Conservation (phyloP, 805 yeast genomes). For the Wickerhamomyces canadensis region DNA sequence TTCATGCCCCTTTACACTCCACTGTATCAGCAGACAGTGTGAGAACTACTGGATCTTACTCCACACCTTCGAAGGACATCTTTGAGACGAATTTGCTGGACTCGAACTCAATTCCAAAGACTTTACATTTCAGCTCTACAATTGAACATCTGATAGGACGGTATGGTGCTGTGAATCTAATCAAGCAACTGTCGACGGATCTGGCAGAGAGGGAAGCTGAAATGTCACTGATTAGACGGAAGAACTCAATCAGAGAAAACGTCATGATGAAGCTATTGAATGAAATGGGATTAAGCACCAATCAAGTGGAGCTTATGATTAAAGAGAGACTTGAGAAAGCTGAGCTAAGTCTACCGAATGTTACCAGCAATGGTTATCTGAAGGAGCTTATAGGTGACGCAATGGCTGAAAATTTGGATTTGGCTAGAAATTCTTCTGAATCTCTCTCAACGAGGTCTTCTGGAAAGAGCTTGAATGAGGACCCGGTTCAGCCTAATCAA, state of each 20-base stretch:
- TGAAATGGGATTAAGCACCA: conserved; percentile 31
- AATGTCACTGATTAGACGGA: conserved; percentile 31
- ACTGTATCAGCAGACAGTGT: neutral
- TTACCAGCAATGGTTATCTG: conserved; percentile 20
- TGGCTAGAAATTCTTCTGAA: neutral
- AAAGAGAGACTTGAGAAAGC: conserved; percentile 13
- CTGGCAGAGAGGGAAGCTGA: conserved; percentile 43
- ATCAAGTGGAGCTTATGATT: conserved; percentile 31
- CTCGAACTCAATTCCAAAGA: conserved; percentile 26
- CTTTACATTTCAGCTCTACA: conserved; percentile 30
- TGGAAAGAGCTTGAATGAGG: no score
- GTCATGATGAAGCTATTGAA: conserved; percentile 27
- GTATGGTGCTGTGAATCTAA: conserved; percentile 30
- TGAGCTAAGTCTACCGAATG: conserved; percentile 5
- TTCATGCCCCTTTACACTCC: conserved; percentile 7
- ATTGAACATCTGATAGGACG: conserved; percentile 27
- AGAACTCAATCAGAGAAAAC: conserved; percentile 30
- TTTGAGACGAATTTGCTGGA: conserved; percentile 8
- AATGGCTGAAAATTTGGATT: conserved; percentile 20
- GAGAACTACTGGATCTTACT: no score
- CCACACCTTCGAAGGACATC: neutral
- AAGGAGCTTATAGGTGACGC: conserved; percentile 29
- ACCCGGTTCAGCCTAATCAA: conserved; percentile 1
- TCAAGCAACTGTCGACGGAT: conserved; percentile 43
- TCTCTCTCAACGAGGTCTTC: neutral